Conservation (phyloP, 2,329 filamentous ascomycete genomes). For the Trichoderma cornu-damae region DNA sequence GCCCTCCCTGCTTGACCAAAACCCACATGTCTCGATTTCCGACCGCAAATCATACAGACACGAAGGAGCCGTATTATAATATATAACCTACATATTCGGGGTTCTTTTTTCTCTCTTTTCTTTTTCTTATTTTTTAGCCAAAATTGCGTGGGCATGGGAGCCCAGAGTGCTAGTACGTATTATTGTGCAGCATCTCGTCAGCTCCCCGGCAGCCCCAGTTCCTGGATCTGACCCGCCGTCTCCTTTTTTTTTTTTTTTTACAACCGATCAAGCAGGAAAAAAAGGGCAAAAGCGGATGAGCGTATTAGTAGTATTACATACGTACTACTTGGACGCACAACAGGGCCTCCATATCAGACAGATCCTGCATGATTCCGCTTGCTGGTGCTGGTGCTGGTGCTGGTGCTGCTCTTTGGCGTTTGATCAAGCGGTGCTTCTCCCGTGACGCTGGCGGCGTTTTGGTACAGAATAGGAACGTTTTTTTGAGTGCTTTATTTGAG, state of each 20-base stretch:
- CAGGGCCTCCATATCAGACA: too few relatives aligned
- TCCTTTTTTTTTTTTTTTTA: not conserved
- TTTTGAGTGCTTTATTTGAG: too few relatives aligned
- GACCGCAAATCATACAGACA: not conserved
- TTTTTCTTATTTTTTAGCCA: too few relatives aligned
- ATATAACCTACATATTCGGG: too few relatives aligned
- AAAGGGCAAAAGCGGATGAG: not conserved
- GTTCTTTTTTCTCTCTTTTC: too few relatives aligned
- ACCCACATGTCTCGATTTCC: not conserved
- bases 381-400: not conserved
- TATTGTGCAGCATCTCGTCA: constrained; percentile 2
- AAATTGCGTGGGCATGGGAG: not conserved
- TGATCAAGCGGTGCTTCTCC: too few relatives aligned
- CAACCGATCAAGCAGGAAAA: not conserved
- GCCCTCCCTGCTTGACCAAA: not conserved
- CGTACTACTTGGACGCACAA: too few relatives aligned
- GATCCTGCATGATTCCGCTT: too few relatives aligned
- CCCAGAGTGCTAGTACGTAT: too few relatives aligned
- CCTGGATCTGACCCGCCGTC: not conserved
- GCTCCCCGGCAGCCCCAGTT: not conserved
- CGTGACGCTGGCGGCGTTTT: too few relatives aligned
- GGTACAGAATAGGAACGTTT: not conserved
- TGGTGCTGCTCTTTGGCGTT: too few relatives aligned
- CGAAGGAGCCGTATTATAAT: not conserved
- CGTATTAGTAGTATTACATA: not conserved